Evolutionary conservation across 306 rosid species (phyloP).

Genomic region (Lablab purpureus): DNA sequence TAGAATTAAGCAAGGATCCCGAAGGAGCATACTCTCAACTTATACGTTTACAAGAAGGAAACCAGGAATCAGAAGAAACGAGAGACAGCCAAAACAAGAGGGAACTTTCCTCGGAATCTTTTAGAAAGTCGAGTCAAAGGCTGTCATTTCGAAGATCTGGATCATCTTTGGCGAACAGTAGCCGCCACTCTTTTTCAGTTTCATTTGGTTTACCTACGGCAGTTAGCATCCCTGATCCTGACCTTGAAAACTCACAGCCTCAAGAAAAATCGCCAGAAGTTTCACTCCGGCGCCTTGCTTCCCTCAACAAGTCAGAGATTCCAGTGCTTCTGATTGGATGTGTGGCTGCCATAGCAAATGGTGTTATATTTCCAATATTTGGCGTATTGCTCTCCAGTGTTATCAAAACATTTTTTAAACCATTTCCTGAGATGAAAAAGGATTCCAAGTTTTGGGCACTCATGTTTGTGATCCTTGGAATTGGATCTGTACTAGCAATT

Average conservation of each 20-base stretch:
- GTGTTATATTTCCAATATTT: constrained; percentile 63
- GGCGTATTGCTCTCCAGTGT: constrained; percentile 60
- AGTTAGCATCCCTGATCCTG: constrained; percentile 49
- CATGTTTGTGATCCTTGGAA: constrained; percentile 63
- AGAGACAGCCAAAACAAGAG: constrained; percentile 45
- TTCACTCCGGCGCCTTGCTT: constrained; percentile 65
- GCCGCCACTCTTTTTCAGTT: constrained; percentile 66
- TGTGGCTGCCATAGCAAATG: constrained; percentile 59
- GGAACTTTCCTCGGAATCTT: constrained; percentile 50
- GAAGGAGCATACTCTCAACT: constrained; percentile 80
- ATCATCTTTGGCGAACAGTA: constrained; percentile 66
- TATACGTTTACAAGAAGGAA: constrained; percentile 72
- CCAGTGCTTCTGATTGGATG: constrained; percentile 71
- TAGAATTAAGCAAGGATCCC: constrained; percentile 62
- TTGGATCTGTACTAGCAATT: constrained; percentile 51
- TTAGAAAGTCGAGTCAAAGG: constrained; percentile 59
- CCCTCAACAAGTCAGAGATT: constrained; percentile 83
- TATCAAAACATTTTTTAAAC: constrained; percentile 66
- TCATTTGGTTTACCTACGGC: constrained; percentile 68
- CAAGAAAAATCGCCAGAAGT: constrained; percentile 46
- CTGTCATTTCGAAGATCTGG: constrained; percentile 63
- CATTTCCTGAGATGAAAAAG: constrained; percentile 57
- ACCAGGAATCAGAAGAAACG: constrained; percentile 49
- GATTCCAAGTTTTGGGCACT: constrained; percentile 76
- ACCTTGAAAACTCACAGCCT: constrained; percentile 33